Evolutionary conservation across 2,329 filamentous ascomycete species (phyloP).

Genomic region (Incumbomyces delicatus): DNA sequence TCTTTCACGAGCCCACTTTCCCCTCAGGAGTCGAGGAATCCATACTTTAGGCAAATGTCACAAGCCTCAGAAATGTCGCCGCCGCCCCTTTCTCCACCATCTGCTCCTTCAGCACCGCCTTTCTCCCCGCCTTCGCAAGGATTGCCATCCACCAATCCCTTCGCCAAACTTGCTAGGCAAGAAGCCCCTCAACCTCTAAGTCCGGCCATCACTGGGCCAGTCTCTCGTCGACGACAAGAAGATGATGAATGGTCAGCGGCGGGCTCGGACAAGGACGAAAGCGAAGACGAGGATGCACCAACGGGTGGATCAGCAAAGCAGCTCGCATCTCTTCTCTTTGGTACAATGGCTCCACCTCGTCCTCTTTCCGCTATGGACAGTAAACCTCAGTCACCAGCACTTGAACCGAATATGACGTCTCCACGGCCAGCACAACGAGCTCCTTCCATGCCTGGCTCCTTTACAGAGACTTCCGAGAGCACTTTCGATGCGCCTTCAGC

Average conservation of each 20-base stretch:
- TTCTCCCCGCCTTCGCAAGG: slow-evolving; percentile 32
- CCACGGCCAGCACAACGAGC: slow-evolving; percentile 31
- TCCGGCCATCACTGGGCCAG: slow-evolving; percentile 36
- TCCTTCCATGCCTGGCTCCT: slow-evolving; percentile 38
- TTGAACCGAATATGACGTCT: slow-evolving; percentile 29
- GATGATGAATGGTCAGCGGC: slow-evolving; percentile 75
- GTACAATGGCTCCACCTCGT: slow-evolving; percentile 89
- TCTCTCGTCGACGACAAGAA: slow-evolving; percentile 48
- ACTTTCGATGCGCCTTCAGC: slow-evolving; percentile 20
- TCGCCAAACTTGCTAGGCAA: slow-evolving; percentile 67
- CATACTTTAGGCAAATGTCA: slow-evolving; percentile 83
- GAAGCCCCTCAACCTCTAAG: slow-evolving; percentile 41
- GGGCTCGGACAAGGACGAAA: slow-evolving; percentile 62
- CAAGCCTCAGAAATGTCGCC: slow-evolving; percentile 47
- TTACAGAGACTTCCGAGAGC: slow-evolving; percentile 16
- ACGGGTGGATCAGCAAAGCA: slow-evolving; percentile 80
- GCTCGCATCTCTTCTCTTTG: slow-evolving; percentile 88
- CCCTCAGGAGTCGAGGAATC: slow-evolving; percentile 77
- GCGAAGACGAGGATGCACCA: slow-evolving; percentile 60
- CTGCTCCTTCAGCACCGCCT: slow-evolving; percentile 29
- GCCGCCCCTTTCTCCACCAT: slow-evolving; percentile 34
- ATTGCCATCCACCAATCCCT: slow-evolving; percentile 81
- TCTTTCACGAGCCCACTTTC: slow-evolving; percentile 37
- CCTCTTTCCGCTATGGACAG: slow-evolving; percentile 65
- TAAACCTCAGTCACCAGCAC: slow-evolving; percentile 37